Evolutionary conservation across 2,329 filamentous ascomycete species (phyloP), one percentile per base, ranked within the genome.

Genomic region (Amphichorda felina): DNA sequence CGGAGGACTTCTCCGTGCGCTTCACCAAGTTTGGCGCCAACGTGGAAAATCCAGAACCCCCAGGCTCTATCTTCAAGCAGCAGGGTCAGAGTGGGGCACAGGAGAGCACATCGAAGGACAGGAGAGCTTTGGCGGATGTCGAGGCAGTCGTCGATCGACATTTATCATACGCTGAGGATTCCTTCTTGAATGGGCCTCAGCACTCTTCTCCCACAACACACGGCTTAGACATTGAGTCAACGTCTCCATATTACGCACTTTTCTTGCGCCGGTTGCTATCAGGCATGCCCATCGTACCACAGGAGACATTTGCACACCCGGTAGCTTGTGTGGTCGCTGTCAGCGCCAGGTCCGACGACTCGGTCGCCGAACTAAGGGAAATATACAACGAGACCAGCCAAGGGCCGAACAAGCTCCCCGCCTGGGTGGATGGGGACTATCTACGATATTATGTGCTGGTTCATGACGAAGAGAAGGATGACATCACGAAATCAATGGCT

Each of bases 301-400:
- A 95, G 48, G 91, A 98, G 60, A 91, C 91, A 0, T 94, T 96
- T 57, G 75, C 82, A 5, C 91, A 98, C 54, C 91, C 93, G 1
- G 89, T 96, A 16, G 88, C 89, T 5, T 89, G 87, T 50, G 77
- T 98, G 28, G 89, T 96, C 54, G 87, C 87, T 18, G 94, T 96
- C 50, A 96, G 87, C 55, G 96, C 91, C 8, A 75, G 82, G 39
- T 94, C 87, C 46, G 65, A 75, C 21, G 67, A 77, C 13, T 89
- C 93, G 0, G 88, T 96, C 43, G 87, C 94, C 53, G 82, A 91
- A 38, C 66, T 98, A 30, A 71, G 88, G 37, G 79, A 75, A 44
- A 64, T 98, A 4, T 98, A 96, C 55, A 72, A 75, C 33, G 82
- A 85, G 45, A 91, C 86, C n/a, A 88, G 76, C 43, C 75, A 79